Conservation (phyloP, 768 basidiomycete species). For the Auriculariales sp. region DNA sequence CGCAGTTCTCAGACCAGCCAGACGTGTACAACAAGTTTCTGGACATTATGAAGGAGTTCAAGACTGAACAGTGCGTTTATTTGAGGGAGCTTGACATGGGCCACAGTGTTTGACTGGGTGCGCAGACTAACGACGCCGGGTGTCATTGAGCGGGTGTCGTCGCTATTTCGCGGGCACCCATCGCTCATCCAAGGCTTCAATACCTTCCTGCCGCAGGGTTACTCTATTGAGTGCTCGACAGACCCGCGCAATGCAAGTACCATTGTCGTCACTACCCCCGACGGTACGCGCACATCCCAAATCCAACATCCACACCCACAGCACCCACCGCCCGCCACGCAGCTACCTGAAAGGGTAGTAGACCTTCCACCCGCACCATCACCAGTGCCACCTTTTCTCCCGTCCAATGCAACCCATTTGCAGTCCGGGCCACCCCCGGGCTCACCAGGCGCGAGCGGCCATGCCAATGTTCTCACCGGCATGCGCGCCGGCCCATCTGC, state of each 20-base stretch:
- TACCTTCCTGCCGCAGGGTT: conserved; percentile 89
- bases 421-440: too few species aligned
- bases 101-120: not conserved
- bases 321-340: too few species aligned
- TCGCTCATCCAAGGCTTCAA: conserved; percentile 94
- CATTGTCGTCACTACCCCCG: not conserved
- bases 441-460: too few species aligned
- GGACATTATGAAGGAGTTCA: conserved; percentile 99
- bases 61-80: conserved; percentile 70
- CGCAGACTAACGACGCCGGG: conserved; percentile 92
- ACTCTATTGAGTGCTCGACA: conserved; percentile 71
- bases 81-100: not conserved
- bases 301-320: not conserved
- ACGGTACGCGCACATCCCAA: not conserved
- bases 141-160: conserved; percentile 89
- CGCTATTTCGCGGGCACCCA: conserved; percentile 83
- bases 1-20: conserved; percentile 76
- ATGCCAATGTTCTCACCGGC: too few species aligned
- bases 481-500: too few species aligned
- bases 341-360: too few species aligned
- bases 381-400: too few species aligned
- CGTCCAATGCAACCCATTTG: too few species aligned
- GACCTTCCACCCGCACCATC: too few species aligned
- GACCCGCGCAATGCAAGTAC: conserved; percentile 37
- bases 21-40: conserved; percentile 90